A percentile compares a stretch with the other conserved stretches of the same genome.
These are phyloP conservation scores for Brassica cretica DNA, from an alignment of 345 rosid genomes.

Conservation along the genomic window DNA sequence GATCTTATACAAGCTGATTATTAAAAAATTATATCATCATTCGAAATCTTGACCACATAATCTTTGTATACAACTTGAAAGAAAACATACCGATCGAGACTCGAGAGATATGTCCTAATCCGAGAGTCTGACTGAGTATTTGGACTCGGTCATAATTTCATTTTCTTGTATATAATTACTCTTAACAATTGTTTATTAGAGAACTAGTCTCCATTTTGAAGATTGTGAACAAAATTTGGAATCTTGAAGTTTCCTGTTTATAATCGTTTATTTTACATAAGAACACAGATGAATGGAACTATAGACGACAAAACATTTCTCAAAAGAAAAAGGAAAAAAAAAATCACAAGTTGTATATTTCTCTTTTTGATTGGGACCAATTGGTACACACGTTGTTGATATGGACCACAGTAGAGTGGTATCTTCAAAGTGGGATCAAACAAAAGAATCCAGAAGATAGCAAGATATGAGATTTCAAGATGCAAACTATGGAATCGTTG, in stretches of 20 bases:
- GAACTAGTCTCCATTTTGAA: too few species aligned
- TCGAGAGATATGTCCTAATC: slow-evolving; percentile 15
- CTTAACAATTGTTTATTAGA: neutral
- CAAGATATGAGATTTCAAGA: slow-evolving; percentile 8
- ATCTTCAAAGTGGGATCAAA: neutral
- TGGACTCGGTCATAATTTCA: too few species aligned
- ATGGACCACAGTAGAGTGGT: slow-evolving; percentile 6
- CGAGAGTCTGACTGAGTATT: slow-evolving; percentile 17
- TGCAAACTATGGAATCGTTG: neutral
- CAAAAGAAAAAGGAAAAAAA: neutral
- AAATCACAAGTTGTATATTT: neutral
- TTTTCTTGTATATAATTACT: too few species aligned
- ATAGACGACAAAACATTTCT: neutral
- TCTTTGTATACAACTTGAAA: neutral
- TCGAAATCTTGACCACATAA: neutral
- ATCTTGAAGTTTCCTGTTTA: too few species aligned
- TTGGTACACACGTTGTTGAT: slow-evolving; percentile 1
- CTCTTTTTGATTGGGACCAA: slow-evolving; percentile 6
- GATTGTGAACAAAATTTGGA: too few species aligned
- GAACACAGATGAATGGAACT: neutral
- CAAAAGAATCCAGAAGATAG: neutral
- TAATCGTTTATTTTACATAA: too few species aligned
- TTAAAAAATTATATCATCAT: slow-evolving; percentile 16
- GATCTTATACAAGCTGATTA: slow-evolving; percentile 1
- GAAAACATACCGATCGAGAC: neutral